A percentile compares a stretch with the other conserved stretches of the same genome.
phyloP scores from a whole-genome alignment of 2,329 filamentous ascomycete genomes.

The Metarhizium anisopliae region DNA sequence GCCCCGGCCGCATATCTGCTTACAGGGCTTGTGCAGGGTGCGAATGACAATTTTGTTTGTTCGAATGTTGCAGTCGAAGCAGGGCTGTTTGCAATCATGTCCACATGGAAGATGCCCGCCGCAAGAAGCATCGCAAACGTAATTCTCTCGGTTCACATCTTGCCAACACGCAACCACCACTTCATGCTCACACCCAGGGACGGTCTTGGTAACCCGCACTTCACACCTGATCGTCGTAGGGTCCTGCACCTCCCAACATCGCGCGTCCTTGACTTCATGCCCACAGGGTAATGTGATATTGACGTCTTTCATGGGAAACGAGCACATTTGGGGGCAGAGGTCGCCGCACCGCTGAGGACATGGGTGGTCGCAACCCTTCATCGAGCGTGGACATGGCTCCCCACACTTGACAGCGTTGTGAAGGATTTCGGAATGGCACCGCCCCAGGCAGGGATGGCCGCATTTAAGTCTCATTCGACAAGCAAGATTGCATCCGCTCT shows the following conservation, averaged over 20 bases:
- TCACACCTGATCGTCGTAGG: constrained; percentile 38
- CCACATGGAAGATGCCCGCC: constrained; percentile 41
- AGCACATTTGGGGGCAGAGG: constrained; percentile 19
- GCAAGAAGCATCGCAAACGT: constrained; percentile 42
- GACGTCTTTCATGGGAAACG: background rate
- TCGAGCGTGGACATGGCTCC: constrained; percentile 32
- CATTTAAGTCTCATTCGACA: constrained; percentile 42
- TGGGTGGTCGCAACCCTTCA: constrained; percentile 33
- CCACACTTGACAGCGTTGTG: constrained; percentile 37
- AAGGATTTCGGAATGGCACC: constrained; percentile 38
- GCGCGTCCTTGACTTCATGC: constrained; percentile 8
- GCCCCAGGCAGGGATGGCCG: constrained; percentile 36
- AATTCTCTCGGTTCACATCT: constrained; percentile 32
- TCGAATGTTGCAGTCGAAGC: constrained; percentile 36
- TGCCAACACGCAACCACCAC: constrained; percentile 39
- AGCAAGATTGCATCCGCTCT: constrained; percentile 48
- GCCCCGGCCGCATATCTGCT: constrained; percentile 35
- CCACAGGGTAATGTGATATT: background rate
- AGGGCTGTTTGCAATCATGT: constrained; percentile 43
- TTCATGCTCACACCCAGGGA: constrained; percentile 47
- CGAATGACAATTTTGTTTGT: constrained; percentile 18
- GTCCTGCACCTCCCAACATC: constrained; percentile 35
- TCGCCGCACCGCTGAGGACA: constrained; percentile 36
- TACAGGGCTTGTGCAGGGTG: constrained; percentile 38
- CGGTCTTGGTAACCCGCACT: constrained; percentile 31